Evolutionary conservation across 192 early-diverging fungal genomes (phyloP).

Genomic region (Backusella parvicylindrica): DNA sequence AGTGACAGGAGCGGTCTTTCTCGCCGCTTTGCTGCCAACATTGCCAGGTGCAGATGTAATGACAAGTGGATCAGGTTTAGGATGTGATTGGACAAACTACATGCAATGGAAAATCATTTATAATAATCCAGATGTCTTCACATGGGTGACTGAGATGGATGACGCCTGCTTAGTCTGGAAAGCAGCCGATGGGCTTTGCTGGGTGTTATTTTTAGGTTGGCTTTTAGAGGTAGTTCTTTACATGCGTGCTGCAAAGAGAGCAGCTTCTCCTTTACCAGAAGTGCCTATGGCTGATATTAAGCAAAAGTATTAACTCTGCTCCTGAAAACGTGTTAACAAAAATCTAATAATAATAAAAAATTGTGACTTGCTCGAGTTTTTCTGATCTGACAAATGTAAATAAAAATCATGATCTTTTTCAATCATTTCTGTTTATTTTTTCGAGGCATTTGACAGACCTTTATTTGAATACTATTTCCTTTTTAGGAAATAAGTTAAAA

Average conservation of each 20-base stretch:
- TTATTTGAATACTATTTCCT: not conserved
- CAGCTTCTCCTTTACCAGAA: not conserved
- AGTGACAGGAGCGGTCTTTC: conserved; percentile 1
- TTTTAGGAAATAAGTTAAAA: not conserved
- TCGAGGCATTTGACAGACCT: not conserved
- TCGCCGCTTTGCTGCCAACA: conserved; percentile 8
- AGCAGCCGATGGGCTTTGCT: conserved; percentile 10
- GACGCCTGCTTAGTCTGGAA: conserved; percentile 14
- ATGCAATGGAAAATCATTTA: conserved; percentile 22
- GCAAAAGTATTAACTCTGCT: not conserved
- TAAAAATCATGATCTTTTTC: too few relatives aligned
- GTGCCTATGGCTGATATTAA: not conserved
- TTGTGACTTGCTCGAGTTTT: not conserved
- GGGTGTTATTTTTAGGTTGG: conserved; percentile 19
- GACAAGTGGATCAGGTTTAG: conserved; percentile 7
- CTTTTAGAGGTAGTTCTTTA: not conserved
- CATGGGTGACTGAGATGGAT: conserved; percentile 23
- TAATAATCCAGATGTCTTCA: conserved; percentile 9
- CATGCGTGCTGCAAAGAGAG: not conserved
- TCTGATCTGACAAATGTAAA: not conserved
- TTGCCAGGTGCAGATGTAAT: conserved; percentile 23
- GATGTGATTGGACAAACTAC: conserved; percentile 21
- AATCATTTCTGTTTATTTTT: too few relatives aligned
- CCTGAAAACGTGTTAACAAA: not conserved
- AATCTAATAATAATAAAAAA: not conserved